phyloP scores from a whole-genome alignment of 139 green algal genomes.

The Coelastrella sp. region DNA sequence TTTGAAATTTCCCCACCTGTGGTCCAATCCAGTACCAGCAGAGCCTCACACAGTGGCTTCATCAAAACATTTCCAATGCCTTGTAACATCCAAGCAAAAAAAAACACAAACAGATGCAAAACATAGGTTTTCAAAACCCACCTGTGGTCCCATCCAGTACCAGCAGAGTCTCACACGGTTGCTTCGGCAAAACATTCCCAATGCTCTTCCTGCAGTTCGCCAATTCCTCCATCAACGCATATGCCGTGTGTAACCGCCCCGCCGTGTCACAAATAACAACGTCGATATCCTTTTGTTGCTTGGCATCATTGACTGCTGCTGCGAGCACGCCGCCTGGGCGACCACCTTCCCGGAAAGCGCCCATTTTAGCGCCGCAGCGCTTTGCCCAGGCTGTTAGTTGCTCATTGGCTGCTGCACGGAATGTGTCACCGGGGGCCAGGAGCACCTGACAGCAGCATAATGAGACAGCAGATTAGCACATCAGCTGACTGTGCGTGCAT shows the following conservation, averaged over 20 bases:
- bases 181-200: constrained; percentile 21
- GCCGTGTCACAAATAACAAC: no score
- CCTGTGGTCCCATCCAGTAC: no score
- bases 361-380: constrained; percentile 77
- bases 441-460: no score
- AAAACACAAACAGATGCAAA: no score
- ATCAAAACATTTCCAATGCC: no score
- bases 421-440: constrained; percentile 97
- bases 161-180: no score
- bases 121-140: no score
- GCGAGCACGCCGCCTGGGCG: constrained; percentile 58
- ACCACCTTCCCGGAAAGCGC: constrained; percentile 65
- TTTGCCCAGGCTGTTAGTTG: constrained; percentile 94
- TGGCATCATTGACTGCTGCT: constrained; percentile 46
- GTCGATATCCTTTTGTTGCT: constrained; percentile 69
- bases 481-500: not conserved
- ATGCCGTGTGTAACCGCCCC: constrained; percentile 98
- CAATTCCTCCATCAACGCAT: constrained; percentile 94
- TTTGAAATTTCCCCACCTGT: no score
- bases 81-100: no score
- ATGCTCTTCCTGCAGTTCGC: constrained; percentile 52
- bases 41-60: no score
- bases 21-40: no score
- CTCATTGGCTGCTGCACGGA: constrained; percentile 95
- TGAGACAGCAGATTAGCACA: constrained; percentile 21